Base-by-base conservation (phyloP, 352 stramenopile genomes). In the Thalassiosira mediterranea region DNA sequence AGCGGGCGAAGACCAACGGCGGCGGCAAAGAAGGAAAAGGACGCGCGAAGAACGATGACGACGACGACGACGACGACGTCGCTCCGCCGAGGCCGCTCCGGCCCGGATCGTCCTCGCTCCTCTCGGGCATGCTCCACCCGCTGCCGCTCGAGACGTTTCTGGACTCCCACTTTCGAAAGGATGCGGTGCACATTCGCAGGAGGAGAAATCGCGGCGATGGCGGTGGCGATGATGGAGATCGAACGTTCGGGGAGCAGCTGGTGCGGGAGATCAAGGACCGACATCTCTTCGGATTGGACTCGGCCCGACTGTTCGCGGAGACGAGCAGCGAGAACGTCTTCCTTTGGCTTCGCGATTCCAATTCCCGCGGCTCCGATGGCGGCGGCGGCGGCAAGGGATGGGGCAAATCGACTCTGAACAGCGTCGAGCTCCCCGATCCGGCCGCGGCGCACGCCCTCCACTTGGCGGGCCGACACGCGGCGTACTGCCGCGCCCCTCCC, bases 401-500 rank as follows among this genome's bases (percentile, higher is more conserved):
- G 34, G 13, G 8, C 3, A 42, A 31, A 34, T 10, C 42, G 10
- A 48, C 65, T 46, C 79, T 91, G 21, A 77, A 87, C 57, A 90
- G 82, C 51, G 83, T 93, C 38, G 87, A 91, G 77, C 70, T 93
- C 17, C 57, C 70, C 29, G 78, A 93, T 78, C 71, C 79, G 19
- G 68, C 83, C n/a, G 81, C 75, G 29, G 87, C 87, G 0, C 71
- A 84, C 57, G 59, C 79, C 13, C 71, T 93, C 10, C 81, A 90
- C 49, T 48, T 68, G 37, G 70, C 61, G 52, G 72, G 66, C 10
- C 76, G 63, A 40, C 89, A 95, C 73, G 76, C 90, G 5, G 80
- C 89, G 0, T 95, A 95, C 67, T 95, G 89, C 66, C 83, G 90
- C 40, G 88, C 90, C 26, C 88, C 90, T 26, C 84, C 88, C 0